A percentile compares a stretch with the other conserved stretches of the same genome.
Evolutionary conservation across 768 basidiomycete species (phyloP).

Genomic region (Megacollybia marginata): DNA sequence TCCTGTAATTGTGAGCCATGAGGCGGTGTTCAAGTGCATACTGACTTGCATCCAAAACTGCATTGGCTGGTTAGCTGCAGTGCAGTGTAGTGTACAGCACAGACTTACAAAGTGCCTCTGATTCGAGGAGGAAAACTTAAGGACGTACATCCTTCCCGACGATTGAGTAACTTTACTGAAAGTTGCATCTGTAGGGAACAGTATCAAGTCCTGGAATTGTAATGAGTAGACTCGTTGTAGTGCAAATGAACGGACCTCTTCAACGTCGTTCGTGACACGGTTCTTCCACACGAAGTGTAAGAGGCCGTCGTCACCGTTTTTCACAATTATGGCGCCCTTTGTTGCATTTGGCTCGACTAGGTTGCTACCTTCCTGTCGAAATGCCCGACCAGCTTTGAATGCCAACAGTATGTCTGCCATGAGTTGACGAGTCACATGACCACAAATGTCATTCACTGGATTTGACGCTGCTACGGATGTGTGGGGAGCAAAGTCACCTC

Average conservation of each 20-base stretch:
- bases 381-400: slow-evolving; percentile 71
- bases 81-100: background rate
- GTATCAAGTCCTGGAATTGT: slow-evolving; percentile 63
- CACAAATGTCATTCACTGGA: slow-evolving; percentile 39
- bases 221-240: background rate
- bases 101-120: slow-evolving; percentile 82
- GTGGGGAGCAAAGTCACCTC: slow-evolving; percentile 42
- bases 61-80: slow-evolving; percentile 4
- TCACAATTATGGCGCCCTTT: slow-evolving; percentile 69
- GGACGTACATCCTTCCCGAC: slow-evolving; percentile 71
- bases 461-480: slow-evolving; percentile 33
- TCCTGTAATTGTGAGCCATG: slow-evolving; percentile 35
- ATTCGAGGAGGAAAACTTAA: slow-evolving; percentile 87
- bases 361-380: slow-evolving; percentile 59
- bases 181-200: slow-evolving; percentile 81
- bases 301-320: slow-evolving; percentile 66
- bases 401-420: slow-evolving; percentile 41
- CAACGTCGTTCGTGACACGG: slow-evolving; percentile 47
- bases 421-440: background rate
- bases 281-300: slow-evolving; percentile 80
- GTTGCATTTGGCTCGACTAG: slow-evolving; percentile 57
- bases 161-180: slow-evolving; percentile 72
- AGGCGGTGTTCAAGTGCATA: background rate
- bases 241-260: slow-evolving; percentile 42
- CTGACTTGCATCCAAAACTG: slow-evolving; percentile 87